Base-by-base conservation (phyloP, 1,284 basidiomycete genomes). In the Leccinum fuscescens region DNA sequence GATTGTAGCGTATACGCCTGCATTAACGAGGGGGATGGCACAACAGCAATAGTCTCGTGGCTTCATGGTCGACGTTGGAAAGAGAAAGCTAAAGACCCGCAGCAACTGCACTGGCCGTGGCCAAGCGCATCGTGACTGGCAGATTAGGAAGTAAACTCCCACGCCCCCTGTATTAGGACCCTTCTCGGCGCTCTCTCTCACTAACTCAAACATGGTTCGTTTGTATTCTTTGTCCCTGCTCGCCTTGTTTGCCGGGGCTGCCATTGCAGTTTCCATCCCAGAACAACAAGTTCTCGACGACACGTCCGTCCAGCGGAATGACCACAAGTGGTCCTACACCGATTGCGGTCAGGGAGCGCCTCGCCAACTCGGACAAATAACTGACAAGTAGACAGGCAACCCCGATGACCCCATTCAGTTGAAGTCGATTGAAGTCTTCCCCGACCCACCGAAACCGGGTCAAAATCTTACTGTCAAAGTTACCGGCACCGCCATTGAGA, bases 391-490 rank as follows among this genome's bases (percentile, higher is more conserved):
- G 52, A 20, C 65, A 89, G 89, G 88, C 56, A 49, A 67, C 31
- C 51, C 74, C n/a, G 65, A 69, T 8, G 80, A 87, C 66, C 67
- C 76, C 15, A 72, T 92, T 62, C 78, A 84, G 63, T 77, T 96
- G 64, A 75, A 90, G 29, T 86, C 81, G 29, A 89, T 96, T 65
- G 62, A 74, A 7, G 79, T 96, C 54, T 80, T 75, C 17, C 94
- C 94, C 0, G 91, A 95, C 69, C 93, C 94, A 49, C 94, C 94
- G 3, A 73, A 86, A 66, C 90, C 93, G 6, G 94, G 94, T 11
- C 68, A 92, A 71, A 82, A 93, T 66, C 77, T 98, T 65, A 94
- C 92, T 17, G 88, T 98, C 64, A 88, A 77, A 4, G 94, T 90
- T 20, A 78, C 80, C 7, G 94, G 86, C 8, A 74, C 72, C 4